phyloP scores from a whole-genome alignment of 306 rosid species.

The Castanopsis chinensis region DNA sequence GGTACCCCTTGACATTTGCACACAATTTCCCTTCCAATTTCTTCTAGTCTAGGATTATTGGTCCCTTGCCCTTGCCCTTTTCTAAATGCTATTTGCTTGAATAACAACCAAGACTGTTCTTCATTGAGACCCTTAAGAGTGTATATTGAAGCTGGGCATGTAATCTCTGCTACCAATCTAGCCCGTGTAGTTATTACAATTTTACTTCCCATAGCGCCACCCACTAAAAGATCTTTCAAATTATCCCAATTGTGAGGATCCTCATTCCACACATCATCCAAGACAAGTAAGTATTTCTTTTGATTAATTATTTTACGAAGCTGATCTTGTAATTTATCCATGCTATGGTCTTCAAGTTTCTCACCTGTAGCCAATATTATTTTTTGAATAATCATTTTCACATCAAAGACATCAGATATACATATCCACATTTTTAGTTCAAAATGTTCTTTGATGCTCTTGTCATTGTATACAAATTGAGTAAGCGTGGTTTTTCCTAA shows the following conservation, averaged over 20 bases:
- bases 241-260: slow-evolving; percentile 14
- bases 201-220: slow-evolving; percentile 33
- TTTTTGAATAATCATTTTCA: slow-evolving; percentile 18
- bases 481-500: slow-evolving; percentile 49
- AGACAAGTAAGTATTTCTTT: slow-evolving; percentile 34
- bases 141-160: slow-evolving; percentile 1
- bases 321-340: slow-evolving; percentile 18
- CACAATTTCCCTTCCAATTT: slow-evolving; percentile 31
- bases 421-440: neutral
- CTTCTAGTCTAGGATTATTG: neutral
- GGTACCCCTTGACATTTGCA: slow-evolving; percentile 17
- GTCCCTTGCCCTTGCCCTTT: slow-evolving; percentile 5
- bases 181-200: slow-evolving; percentile 33
- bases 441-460: slow-evolving; percentile 9
- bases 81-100: slow-evolving; percentile 23
- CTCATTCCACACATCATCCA: slow-evolving; percentile 44
- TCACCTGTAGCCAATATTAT: neutral
- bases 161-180: slow-evolving; percentile 10
- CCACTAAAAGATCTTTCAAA: slow-evolving; percentile 17
- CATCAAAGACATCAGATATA: no score
- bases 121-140: slow-evolving; percentile 18
- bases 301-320: slow-evolving; percentile 11
- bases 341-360: neutral
- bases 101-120: slow-evolving; percentile 17
- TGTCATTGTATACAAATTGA: slow-evolving; percentile 35